Conservation (phyloP, 305 asterid species). For the Fraxinus greggii region DNA sequence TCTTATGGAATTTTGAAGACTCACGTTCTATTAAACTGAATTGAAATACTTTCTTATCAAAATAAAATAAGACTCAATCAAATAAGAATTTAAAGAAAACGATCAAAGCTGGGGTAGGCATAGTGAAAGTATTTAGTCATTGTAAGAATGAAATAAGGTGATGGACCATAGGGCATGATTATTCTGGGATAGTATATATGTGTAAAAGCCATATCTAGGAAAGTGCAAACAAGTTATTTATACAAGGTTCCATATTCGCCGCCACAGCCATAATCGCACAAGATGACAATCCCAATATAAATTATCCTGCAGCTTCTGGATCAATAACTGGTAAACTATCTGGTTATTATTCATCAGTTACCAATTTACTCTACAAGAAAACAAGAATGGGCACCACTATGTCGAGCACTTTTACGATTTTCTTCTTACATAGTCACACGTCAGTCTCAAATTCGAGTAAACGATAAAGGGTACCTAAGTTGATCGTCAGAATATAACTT, state of each 20-base stretch:
- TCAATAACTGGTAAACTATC: conserved; percentile 48
- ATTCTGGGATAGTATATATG: not conserved
- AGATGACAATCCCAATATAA: conserved; percentile 32
- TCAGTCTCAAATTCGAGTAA: not conserved
- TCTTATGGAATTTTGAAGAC: not conserved
- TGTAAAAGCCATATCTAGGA: conserved; percentile 19
- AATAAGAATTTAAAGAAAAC: not conserved
- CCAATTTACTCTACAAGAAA: not conserved
- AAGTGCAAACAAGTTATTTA: conserved; percentile 14
- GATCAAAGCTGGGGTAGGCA: not conserved
- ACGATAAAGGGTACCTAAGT: not conserved
- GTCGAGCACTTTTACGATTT: not conserved
- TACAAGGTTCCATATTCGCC: conserved; percentile 49
- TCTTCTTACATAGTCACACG: not conserved
- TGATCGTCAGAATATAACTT: not conserved
- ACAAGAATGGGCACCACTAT: conserved; percentile 15
- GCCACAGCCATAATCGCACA: conserved; percentile 49
- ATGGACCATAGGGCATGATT: conserved; percentile 29
- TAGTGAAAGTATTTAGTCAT: conserved; percentile 35
- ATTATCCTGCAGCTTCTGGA: conserved; percentile 22
- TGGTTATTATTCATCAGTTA: conserved; percentile 12
- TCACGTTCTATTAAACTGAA: not conserved
- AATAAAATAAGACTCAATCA: not conserved
- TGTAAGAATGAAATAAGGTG: conserved; percentile 21
- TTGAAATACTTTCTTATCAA: not conserved